phyloP scores from a whole-genome alignment of 257 asterid species.

The Lycium barbarum region DNA sequence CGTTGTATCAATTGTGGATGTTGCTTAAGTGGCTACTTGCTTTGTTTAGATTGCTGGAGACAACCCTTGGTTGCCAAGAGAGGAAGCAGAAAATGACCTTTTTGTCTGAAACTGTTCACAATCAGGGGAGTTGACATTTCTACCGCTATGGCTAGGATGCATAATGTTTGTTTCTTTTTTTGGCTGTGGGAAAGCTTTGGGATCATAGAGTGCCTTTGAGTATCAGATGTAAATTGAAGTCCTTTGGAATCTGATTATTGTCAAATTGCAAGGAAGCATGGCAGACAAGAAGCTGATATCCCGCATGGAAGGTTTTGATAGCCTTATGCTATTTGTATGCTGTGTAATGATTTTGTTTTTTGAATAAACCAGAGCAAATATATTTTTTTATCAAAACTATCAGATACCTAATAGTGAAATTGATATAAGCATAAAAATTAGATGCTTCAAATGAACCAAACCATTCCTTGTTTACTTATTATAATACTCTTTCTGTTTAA shows the following conservation, averaged over 20 bases:
- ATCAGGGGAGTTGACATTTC: constrained; percentile 36
- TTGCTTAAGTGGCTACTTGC: constrained; percentile 60
- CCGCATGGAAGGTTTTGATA: not conserved
- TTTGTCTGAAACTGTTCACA: constrained; percentile 5
- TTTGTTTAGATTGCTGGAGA: constrained; percentile 58
- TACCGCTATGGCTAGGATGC: constrained; percentile 46
- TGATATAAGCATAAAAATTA: too few species aligned
- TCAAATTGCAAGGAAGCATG: not conserved
- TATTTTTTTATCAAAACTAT: too few species aligned
- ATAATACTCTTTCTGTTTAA: too few species aligned
- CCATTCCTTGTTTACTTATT: too few species aligned
- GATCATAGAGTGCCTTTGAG: not conserved
- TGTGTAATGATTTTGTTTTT: not conserved
- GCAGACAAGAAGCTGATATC: not conserved
- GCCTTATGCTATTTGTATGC: not conserved
- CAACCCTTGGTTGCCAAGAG: constrained; percentile 38
- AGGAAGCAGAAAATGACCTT: constrained; percentile 21
- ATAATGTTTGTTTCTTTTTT: not conserved
- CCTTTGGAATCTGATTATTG: not conserved
- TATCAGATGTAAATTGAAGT: not conserved
- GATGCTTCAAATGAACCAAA: too few species aligned
- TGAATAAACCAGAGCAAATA: not conserved
- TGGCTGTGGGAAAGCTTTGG: not conserved
- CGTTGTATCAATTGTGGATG: constrained; percentile 79
- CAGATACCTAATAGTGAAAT: too few species aligned